Conservation (phyloP, 164 flowering plant genomes). For the Buxus sempervirens region DNA sequence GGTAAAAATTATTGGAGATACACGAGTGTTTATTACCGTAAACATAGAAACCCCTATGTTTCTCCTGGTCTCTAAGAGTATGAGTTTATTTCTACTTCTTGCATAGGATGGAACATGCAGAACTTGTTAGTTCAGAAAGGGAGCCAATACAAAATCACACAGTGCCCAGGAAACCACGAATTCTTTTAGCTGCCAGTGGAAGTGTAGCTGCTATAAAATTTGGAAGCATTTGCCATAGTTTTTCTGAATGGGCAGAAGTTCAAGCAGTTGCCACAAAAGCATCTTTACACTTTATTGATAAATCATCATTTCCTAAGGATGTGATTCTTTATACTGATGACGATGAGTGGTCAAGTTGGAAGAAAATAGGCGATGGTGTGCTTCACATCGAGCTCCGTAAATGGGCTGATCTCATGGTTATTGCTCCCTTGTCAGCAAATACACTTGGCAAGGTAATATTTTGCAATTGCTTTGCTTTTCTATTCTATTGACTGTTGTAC, state of each 20-base stretch:
- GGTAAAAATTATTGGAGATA: too few relatives aligned
- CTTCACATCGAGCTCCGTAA: constrained; percentile 65
- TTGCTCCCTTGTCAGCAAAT: constrained; percentile 76
- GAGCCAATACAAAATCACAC: constrained; percentile 11
- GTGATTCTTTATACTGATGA: constrained; percentile 34
- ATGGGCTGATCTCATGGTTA: constrained; percentile 78
- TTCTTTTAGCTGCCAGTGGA: constrained; percentile 72
- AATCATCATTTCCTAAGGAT: constrained; percentile 16
- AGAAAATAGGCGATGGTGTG: constrained; percentile 34
- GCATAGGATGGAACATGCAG: constrained; percentile 12
- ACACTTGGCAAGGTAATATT: constrained; percentile 66
- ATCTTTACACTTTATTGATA: constrained; percentile 18
- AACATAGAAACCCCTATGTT: neutral
- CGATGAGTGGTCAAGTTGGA: constrained; percentile 48
- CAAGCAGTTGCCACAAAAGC: constrained; percentile 37
- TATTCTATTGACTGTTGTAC: neutral
- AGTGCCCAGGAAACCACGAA: constrained; percentile 36
- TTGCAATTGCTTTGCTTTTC: neutral
- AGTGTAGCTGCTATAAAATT: constrained; percentile 60
- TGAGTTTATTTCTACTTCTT: neutral
- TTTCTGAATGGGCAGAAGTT: constrained; percentile 53
- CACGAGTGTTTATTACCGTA: too few relatives aligned
- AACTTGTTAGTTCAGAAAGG: constrained; percentile 6
- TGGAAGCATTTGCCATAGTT: constrained; percentile 35
- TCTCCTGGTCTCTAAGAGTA: neutral